Percentiles rank a stretch among this genome's conserved stretches.
These are phyloP conservation scores for Candida tibetensis DNA, from an alignment of 805 yeast species.

Conservation along the genomic window DNA sequence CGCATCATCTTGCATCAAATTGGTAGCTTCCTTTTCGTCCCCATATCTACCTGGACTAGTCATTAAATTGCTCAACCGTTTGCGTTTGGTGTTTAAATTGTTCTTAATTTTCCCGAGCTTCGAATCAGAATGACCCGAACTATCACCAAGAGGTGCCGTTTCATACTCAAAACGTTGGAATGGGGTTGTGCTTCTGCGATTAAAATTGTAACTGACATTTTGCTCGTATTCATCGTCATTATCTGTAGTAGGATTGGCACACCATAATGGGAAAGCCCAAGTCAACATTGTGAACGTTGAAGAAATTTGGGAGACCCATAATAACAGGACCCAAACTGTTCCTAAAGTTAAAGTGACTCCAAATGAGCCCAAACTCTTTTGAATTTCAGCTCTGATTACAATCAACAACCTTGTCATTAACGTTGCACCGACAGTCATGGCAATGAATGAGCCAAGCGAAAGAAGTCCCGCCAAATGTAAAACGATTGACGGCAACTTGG, in stretches of 20 bases:
- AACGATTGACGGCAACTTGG: slow-evolving; percentile 25
- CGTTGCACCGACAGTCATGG: slow-evolving; percentile 29
- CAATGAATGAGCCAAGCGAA: slow-evolving; percentile 30
- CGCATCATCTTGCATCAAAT: background rate
- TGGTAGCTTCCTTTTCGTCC: slow-evolving; percentile 1
- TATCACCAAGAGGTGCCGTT: background rate
- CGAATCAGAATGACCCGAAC: background rate
- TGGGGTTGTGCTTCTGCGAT: background rate
- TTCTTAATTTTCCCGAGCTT: slow-evolving; percentile 1
- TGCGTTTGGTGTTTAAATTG: slow-evolving; percentile 1
- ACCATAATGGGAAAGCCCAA: slow-evolving; percentile 46
- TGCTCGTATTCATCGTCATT: slow-evolving; percentile 19
- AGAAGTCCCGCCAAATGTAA: slow-evolving; percentile 37
- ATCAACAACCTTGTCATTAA: slow-evolving; percentile 26
- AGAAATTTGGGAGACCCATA: slow-evolving; percentile 36
- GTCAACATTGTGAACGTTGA: slow-evolving; percentile 24
- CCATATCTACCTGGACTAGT: background rate
- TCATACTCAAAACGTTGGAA: background rate
- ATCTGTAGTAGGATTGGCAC: slow-evolving; percentile 46
- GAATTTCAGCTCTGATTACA: slow-evolving; percentile 24
- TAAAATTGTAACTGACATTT: background rate
- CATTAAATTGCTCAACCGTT: slow-evolving; percentile 2
- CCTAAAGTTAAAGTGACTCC: slow-evolving; percentile 49
- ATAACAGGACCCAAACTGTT: slow-evolving; percentile 35
- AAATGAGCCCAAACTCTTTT: slow-evolving; percentile 37